Conservation (phyloP, 2,329 filamentous ascomycete genomes). For the Didymosphaeria variabile region DNA sequence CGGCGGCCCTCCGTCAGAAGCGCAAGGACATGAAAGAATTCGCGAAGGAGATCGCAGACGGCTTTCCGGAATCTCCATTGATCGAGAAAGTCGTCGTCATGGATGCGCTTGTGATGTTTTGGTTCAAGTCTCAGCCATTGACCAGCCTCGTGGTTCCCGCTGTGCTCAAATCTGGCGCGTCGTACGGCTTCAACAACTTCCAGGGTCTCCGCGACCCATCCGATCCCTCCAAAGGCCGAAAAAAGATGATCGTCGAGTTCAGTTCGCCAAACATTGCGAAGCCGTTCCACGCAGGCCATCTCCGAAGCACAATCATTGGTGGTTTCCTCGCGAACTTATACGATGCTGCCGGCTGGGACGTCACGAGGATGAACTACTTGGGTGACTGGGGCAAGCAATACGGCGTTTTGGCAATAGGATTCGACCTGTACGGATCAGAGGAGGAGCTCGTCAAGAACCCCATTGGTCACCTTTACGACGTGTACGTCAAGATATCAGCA, state of each 20-base stretch:
- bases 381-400: conserved; percentile 84
- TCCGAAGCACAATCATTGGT: conserved; percentile 80
- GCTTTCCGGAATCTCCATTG: conserved; percentile 78
- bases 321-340: conserved; percentile 77
- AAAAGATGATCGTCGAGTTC: conserved; percentile 80
- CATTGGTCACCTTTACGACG: conserved; percentile 82
- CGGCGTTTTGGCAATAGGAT: conserved; percentile 76
- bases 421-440: conserved; percentile 78
- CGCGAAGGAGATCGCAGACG: conserved; percentile 63
- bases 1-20: conserved; percentile 81
- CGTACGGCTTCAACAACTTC: conserved; percentile 71
- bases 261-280: conserved; percentile 88
- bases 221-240: conserved; percentile 68
- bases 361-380: conserved; percentile 76
- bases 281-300: conserved; percentile 78
- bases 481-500: conserved; percentile 79
- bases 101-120: conserved; percentile 80
- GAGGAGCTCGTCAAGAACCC: conserved; percentile 75
- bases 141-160: conserved; percentile 72
- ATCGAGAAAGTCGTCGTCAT: conserved; percentile 73
- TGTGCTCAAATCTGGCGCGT: conserved; percentile 68
- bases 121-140: conserved; percentile 76
- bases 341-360: conserved; percentile 73
- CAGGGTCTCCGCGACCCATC: conserved; percentile 68
- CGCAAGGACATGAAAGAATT: conserved; percentile 67